phyloP scores from a whole-genome alignment of 2,329 filamentous ascomycete species.

The Fusarium coicis region DNA sequence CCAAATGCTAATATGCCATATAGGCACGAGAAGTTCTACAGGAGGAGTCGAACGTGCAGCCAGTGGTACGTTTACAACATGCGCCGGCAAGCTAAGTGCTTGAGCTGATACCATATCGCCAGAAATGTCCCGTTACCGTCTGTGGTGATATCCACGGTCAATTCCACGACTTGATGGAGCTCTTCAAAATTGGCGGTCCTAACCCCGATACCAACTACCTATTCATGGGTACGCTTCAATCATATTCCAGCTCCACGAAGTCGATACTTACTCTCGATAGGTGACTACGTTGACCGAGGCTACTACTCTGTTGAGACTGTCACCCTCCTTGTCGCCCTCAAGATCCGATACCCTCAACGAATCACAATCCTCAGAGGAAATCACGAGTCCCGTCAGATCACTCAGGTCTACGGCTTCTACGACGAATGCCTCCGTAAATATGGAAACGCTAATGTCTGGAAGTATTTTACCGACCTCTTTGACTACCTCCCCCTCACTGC shows the following conservation, averaged over 20 bases:
- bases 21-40: conserved; percentile 96
- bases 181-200: conserved; percentile 98
- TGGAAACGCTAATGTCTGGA: conserved; percentile 99
- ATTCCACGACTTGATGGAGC: conserved; percentile 98
- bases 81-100: conserved; percentile 22
- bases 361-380: conserved; percentile 99
- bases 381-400: conserved; percentile 99
- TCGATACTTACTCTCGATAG: conserved; percentile 56
- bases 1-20: conserved; percentile 46
- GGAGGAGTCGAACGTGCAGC: conserved; percentile 98
- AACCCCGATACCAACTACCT: conserved; percentile 99
- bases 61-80: conserved; percentile 77
- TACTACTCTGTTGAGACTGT: conserved; percentile 99
- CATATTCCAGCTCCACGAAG: not conserved
- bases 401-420: conserved; percentile 99
- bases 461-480: conserved; percentile 98
- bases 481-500: conserved; percentile 98
- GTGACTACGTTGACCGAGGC: conserved; percentile 97
- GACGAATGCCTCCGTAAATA: conserved; percentile 99
- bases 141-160: conserved; percentile 99
- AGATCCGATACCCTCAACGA: conserved; percentile 96
- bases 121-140: conserved; percentile 99
- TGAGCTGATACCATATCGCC: conserved; percentile 44
- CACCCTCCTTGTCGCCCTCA: conserved; percentile 93
- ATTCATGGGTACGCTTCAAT: conserved; percentile 83